Evolutionary conservation across 1,284 basidiomycete species (phyloP).

Genomic region (Ceratobasidium sp.): DNA sequence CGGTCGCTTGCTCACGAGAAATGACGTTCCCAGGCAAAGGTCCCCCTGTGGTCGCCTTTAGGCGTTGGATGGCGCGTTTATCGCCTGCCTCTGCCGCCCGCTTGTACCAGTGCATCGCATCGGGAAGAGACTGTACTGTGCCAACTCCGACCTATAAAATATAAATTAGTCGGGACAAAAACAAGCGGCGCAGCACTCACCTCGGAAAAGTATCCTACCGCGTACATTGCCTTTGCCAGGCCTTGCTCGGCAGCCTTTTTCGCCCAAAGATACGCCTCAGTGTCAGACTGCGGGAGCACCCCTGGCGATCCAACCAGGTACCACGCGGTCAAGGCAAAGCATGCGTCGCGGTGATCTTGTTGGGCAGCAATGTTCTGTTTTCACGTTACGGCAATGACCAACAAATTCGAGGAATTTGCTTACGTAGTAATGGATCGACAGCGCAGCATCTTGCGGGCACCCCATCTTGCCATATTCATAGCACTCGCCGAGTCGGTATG

Average conservation of each 20-base stretch:
- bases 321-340: constrained; percentile 98
- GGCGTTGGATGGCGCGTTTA: constrained; percentile 87
- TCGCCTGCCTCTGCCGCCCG: constrained; percentile 93
- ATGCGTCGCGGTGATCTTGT: constrained; percentile 95
- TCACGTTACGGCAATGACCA: constrained; percentile 27
- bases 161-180: background rate
- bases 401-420: constrained; percentile 47
- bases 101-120: constrained; percentile 85
- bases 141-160: constrained; percentile 77
- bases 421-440: constrained; percentile 99
- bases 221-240: constrained; percentile 92
- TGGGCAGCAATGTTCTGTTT: constrained; percentile 94
- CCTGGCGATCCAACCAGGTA: constrained; percentile 98
- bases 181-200: constrained; percentile 44
- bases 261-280: constrained; percentile 95
- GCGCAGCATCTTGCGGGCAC: constrained; percentile 95
- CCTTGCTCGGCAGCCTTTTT: constrained; percentile 90
- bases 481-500: constrained; percentile 95
- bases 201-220: constrained; percentile 96
- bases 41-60: constrained; percentile 68
- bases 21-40: constrained; percentile 41
- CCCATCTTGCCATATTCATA: constrained; percentile 99
- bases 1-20: constrained; percentile 49
- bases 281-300: constrained; percentile 96
- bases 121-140: constrained; percentile 67